Base-by-base conservation (phyloP, 2,329 filamentous ascomycete species). In the Claviceps monticola region DNA sequence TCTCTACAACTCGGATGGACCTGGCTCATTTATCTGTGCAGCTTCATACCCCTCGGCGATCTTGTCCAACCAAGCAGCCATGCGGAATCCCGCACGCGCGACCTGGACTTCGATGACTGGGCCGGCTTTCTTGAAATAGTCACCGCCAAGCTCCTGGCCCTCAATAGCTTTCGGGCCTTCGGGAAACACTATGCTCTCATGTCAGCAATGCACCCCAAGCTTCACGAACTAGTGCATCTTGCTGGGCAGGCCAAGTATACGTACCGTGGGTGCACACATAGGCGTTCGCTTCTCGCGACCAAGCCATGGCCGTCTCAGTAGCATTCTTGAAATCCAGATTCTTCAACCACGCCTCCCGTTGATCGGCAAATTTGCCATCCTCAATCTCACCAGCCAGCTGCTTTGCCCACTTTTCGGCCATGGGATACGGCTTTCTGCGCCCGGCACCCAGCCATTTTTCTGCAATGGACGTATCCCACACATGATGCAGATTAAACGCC, bases 391-490 rank as follows among this genome's bases (percentile, higher is more conserved):
- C 57, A 6, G 74, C 72, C 21, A 87, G 71, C 51, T 71, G 66
- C n/a, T 69, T 67, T 1, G 82, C 78, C 77, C 82, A 85, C 43
- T 62, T 62, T 49, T 69, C 63, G 1, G 79, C 80, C 46, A 74
- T 68, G 5, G 65, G 63, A 53, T 75, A 79, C 1, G 74, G 64
- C 66, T 70, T 64, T 61, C 77, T 67, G 41, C 70, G 67, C 44
- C 69, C 62, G n/a, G 74, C 78, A 2, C 82, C 82, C 1, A 83
- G 69, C 59, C 78, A 67, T 60, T 82, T 78, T 66, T 85, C 82
- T 0, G 79, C 74, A 55, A 88, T 87, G 57, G 75, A 78, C 50
- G 76, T 79, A 61, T 88, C 85, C 84, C 84, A 88, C 16, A 87
- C 78, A 53, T 83, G 75, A 61, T 88, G 85, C 43, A 88, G 72